Conservation (phyloP, 352 stramenopile genomes). For the Pythium aristosporum region DNA sequence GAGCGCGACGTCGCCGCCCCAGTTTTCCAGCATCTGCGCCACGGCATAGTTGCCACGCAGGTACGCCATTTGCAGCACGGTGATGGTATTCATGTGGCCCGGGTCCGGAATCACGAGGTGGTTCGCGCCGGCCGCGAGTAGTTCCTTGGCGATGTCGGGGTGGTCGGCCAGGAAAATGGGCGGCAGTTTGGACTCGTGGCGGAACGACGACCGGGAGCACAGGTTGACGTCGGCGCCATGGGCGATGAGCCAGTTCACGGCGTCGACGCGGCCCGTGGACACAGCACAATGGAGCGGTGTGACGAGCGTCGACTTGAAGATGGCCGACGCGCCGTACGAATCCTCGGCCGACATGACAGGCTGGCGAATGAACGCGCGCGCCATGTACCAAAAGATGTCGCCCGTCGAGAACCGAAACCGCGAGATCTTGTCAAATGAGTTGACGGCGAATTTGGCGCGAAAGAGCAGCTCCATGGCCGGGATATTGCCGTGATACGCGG, state of each 20-base stretch:
- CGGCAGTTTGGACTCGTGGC: constrained; percentile 60
- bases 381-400: constrained; percentile 83
- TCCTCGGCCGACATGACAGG: constrained; percentile 67
- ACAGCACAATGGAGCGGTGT: constrained; percentile 80
- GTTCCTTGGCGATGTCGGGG: constrained; percentile 71
- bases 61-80: constrained; percentile 79
- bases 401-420: constrained; percentile 73
- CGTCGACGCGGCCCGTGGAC: constrained; percentile 66
- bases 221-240: constrained; percentile 76
- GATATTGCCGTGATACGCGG: constrained; percentile 79
- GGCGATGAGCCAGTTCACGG: constrained; percentile 69
- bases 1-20: constrained; percentile 74
- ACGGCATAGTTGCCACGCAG: constrained; percentile 79
- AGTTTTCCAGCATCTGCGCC: constrained; percentile 78
- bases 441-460: constrained; percentile 57
- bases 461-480: constrained; percentile 63
- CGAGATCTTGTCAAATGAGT: constrained; percentile 81
- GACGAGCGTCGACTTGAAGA: constrained; percentile 74
- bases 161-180: constrained; percentile 82
- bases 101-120: constrained; percentile 79
- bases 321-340: constrained; percentile 45
- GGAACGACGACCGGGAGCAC: constrained; percentile 73
- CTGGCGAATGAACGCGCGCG: constrained; percentile 68
- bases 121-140: constrained; percentile 67
- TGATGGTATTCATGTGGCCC: constrained; percentile 86